Conservation (phyloP, 306 rosid genomes). For the Quercus variabilis region DNA sequence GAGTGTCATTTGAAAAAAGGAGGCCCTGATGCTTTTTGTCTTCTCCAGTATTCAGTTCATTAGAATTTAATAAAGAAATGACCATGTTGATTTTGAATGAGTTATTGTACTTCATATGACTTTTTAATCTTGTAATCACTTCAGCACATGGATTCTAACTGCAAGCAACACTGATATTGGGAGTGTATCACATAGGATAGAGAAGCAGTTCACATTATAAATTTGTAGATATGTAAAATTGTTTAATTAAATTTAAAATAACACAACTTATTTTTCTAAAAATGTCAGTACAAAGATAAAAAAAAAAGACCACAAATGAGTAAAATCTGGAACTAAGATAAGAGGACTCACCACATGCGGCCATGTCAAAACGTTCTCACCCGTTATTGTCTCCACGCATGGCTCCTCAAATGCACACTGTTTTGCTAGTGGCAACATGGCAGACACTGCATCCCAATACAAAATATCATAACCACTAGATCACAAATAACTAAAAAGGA, state of each 20-base stretch:
- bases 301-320: constrained; percentile 9
- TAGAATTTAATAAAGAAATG: neutral
- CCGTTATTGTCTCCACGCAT: constrained; percentile 82
- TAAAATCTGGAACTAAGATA: neutral
- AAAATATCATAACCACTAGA: neutral
- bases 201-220: neutral
- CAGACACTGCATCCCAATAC: constrained; percentile 73
- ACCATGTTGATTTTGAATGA: neutral
- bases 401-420: constrained; percentile 99
- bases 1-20: no score
- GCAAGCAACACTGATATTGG: neutral
- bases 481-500: neutral
- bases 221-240: neutral
- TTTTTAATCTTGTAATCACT: neutral
- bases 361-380: constrained; percentile 97
- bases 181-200: neutral
- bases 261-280: neutral
- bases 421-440: constrained; percentile 91
- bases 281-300: neutral
- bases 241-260: neutral
- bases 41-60: neutral
- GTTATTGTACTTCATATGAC: neutral
- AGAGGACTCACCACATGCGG: constrained; percentile 78
- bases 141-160: neutral
- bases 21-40: no score